Conservation (phyloP, 495 filamentous ascomycete genomes). For the Penicillium cataractarum region DNA sequence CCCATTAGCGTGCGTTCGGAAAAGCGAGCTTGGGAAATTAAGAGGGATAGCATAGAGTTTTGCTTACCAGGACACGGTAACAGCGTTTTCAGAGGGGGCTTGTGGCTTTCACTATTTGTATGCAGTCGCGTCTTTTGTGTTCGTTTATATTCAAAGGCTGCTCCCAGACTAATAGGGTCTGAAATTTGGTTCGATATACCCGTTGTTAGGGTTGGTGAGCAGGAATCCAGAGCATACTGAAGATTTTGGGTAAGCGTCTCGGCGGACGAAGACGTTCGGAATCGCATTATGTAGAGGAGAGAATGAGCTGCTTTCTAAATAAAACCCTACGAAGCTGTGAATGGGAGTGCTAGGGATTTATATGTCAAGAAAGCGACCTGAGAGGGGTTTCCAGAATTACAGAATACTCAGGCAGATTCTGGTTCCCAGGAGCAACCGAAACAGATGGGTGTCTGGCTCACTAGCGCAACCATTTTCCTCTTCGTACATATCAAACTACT, state of each 20-base stretch:
- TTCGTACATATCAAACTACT: background rate
- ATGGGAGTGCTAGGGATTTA: conserved; percentile 2
- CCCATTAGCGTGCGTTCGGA: background rate
- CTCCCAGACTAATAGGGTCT: background rate
- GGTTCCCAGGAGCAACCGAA: conserved; percentile 1
- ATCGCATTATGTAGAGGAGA: conserved; percentile 2
- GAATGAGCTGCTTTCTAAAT: background rate
- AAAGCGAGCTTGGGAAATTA: background rate
- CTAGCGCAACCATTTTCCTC: background rate
- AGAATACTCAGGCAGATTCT: conserved; percentile 1
- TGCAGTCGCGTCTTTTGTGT: background rate
- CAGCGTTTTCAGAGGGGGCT: background rate
- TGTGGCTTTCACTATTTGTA: background rate
- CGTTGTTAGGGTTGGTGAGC: conserved; percentile 1
- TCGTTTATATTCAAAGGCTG: conserved; percentile 2
- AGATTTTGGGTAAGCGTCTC: conserved; percentile 2
- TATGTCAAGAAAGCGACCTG: conserved; percentile 2
- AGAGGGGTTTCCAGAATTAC: background rate
- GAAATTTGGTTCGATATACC: conserved; percentile 2
- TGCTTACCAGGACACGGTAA: background rate
- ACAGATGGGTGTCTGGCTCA: conserved; percentile 2
- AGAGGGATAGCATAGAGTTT: conserved; percentile 1
- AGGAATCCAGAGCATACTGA: conserved; percentile 2
- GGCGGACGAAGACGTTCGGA: conserved; percentile 1
- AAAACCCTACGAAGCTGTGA: conserved; percentile 1